Conservation (phyloP, 768 basidiomycete genomes). For the Lentinus tigrinus region DNA sequence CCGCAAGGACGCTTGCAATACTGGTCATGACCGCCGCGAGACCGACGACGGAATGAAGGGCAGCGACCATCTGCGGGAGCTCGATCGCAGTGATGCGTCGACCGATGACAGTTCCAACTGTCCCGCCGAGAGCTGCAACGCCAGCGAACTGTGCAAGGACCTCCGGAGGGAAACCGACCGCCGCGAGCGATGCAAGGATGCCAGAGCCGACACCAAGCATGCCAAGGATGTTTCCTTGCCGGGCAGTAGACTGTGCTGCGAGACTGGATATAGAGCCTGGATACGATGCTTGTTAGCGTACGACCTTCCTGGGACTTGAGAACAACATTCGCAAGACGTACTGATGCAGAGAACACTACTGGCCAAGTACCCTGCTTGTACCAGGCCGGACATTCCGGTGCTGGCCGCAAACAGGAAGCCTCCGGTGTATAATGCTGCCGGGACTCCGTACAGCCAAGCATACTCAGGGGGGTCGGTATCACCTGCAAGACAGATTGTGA, state of each 20-base stretch:
- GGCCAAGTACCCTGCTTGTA: slow-evolving; percentile 84
- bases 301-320: background rate
- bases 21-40: slow-evolving; percentile 87
- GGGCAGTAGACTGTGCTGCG: slow-evolving; percentile 75
- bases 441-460: slow-evolving; percentile 77
- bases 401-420: slow-evolving; percentile 81
- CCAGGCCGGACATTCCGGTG: slow-evolving; percentile 82
- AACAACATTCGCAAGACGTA: slow-evolving; percentile 23
- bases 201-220: slow-evolving; percentile 83
- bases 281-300: background rate
- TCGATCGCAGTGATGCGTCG: slow-evolving; percentile 85
- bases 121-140: slow-evolving; percentile 72
- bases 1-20: slow-evolving; percentile 76
- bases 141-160: slow-evolving; percentile 77
- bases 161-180: slow-evolving; percentile 78
- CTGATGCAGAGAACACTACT: slow-evolving; percentile 88
- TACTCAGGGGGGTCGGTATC: slow-evolving; percentile 88
- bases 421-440: slow-evolving; percentile 79
- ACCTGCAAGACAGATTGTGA: slow-evolving; percentile 39
- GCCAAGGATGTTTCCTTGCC: slow-evolving; percentile 87
- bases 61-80: slow-evolving; percentile 79
- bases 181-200: slow-evolving; percentile 75
- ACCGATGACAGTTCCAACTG: slow-evolving; percentile 71
- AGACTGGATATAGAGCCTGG: slow-evolving; percentile 78
- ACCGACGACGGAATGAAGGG: slow-evolving; percentile 87